Conservation (phyloP, 768 basidiomycete genomes). For the Hypholoma sublateritium region DNA sequence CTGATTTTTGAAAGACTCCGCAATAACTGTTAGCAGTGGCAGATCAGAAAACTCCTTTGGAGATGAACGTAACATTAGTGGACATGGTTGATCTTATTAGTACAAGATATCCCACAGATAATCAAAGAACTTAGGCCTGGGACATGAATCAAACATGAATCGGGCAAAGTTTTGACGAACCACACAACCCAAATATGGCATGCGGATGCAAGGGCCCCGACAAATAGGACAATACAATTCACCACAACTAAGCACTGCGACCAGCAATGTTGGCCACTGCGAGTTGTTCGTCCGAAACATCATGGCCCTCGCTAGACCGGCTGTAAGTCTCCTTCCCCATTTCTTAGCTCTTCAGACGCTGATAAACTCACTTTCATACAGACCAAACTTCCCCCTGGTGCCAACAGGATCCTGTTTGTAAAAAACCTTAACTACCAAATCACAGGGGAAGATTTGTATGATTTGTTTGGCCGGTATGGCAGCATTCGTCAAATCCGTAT, state of each 20-base stretch:
- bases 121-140: not conserved
- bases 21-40: too few relatives aligned
- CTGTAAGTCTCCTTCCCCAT: slow-evolving; percentile 45
- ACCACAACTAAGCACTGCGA: not conserved
- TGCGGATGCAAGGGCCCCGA: not conserved
- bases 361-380: slow-evolving; percentile 24
- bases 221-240: not conserved
- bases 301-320: slow-evolving; percentile 72
- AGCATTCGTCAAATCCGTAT: slow-evolving; percentile 94
- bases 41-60: too few relatives aligned
- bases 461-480: slow-evolving; percentile 96
- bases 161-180: not conserved
- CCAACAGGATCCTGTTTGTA: slow-evolving; percentile 89
- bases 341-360: not conserved
- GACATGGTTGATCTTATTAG: too few relatives aligned
- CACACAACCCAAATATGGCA: slow-evolving; percentile 5
- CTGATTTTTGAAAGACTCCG: too few relatives aligned
- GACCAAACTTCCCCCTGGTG: slow-evolving; percentile 90
- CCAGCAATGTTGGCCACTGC: not conserved
- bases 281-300: not conserved
- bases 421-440: slow-evolving; percentile 94
- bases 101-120: not conserved
- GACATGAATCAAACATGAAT: not conserved
- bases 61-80: too few relatives aligned
- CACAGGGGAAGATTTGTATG: slow-evolving; percentile 92